phyloP scores from a whole-genome alignment of 1,284 basidiomycete genomes.

The Gymnopus androsaceus region DNA sequence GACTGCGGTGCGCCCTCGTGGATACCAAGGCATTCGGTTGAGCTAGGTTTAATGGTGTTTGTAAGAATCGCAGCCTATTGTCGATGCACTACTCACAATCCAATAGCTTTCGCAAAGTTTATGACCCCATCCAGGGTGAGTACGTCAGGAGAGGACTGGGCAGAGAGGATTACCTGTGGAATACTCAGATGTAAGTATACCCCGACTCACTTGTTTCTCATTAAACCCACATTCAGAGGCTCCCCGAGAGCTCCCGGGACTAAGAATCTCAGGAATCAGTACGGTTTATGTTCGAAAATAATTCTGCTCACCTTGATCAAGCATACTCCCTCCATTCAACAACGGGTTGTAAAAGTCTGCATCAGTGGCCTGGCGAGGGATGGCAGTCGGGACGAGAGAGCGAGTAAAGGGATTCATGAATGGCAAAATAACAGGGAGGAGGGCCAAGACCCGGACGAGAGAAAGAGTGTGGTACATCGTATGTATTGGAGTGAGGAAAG shows the following conservation, averaged over 20 bases:
- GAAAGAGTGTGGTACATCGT: background rate
- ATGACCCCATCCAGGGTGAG: conserved; percentile 9
- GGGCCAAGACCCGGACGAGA: background rate
- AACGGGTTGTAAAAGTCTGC: conserved; percentile 7
- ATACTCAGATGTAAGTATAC: background rate
- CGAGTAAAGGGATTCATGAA: too few relatives aligned
- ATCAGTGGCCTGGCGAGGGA: conserved; percentile 4
- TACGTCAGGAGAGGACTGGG: conserved; percentile 12
- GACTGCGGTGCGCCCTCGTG: conserved; percentile 12
- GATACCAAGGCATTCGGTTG: conserved; percentile 16
- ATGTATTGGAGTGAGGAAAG: background rate
- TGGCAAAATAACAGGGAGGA: background rate
- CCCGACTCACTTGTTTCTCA: too few relatives aligned
- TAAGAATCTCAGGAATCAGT: background rate
- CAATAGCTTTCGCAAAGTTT: conserved; percentile 14
- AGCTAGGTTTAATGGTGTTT: background rate
- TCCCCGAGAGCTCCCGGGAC: conserved; percentile 6
- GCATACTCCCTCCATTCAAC: conserved; percentile 12
- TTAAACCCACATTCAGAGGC: conserved; percentile 10
- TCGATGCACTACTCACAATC: conserved; percentile 6
- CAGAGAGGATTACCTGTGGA: conserved; percentile 16
- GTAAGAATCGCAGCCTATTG: background rate
- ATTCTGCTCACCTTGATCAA: conserved; percentile 5
- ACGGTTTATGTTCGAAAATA: background rate
- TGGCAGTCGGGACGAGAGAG: background rate